phyloP scores from a whole-genome alignment of 2,329 filamentous ascomycete genomes.

The Daldinia sp. region DNA sequence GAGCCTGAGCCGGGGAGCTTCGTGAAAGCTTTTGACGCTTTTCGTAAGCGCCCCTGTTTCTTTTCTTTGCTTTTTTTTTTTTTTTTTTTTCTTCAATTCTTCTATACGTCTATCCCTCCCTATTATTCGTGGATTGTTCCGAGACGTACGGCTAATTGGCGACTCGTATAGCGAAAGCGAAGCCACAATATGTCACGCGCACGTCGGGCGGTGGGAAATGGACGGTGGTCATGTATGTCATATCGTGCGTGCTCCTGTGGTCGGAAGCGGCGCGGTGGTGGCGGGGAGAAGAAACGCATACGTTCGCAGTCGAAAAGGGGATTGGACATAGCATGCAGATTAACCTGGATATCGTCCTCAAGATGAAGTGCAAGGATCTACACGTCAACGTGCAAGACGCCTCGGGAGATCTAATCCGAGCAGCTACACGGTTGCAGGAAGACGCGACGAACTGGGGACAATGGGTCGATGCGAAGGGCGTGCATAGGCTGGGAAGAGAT shows the following conservation, averaged over 20 bases:
- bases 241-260: slow-evolving; percentile 79
- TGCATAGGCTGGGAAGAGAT: slow-evolving; percentile 68
- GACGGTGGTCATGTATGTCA: slow-evolving; percentile 81
- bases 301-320: slow-evolving; percentile 92
- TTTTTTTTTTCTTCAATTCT: background rate
- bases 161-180: slow-evolving; percentile 79
- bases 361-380: slow-evolving; percentile 87
- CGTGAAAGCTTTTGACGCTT: slow-evolving; percentile 93
- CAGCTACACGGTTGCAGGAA: slow-evolving; percentile 74
- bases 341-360: slow-evolving; percentile 92
- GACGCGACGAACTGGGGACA: slow-evolving; percentile 83
- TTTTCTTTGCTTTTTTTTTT: background rate
- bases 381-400: slow-evolving; percentile 98
- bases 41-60: slow-evolving; percentile 70
- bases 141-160: slow-evolving; percentile 31
- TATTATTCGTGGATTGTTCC: background rate
- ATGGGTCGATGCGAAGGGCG: slow-evolving; percentile 77
- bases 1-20: slow-evolving; percentile 73
- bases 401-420: slow-evolving; percentile 88
- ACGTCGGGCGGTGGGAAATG: slow-evolving; percentile 91
- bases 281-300: slow-evolving; percentile 82
- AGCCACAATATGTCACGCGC: slow-evolving; percentile 87
- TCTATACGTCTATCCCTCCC: slow-evolving; percentile 26
- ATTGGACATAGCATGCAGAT: slow-evolving; percentile 88
- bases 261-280: slow-evolving; percentile 86